A percentile compares a stretch with the other conserved stretches of the same genome.
These are phyloP conservation scores for Daedalea quercina DNA, from an alignment of 768 basidiomycete species.

Conservation along the genomic window DNA sequence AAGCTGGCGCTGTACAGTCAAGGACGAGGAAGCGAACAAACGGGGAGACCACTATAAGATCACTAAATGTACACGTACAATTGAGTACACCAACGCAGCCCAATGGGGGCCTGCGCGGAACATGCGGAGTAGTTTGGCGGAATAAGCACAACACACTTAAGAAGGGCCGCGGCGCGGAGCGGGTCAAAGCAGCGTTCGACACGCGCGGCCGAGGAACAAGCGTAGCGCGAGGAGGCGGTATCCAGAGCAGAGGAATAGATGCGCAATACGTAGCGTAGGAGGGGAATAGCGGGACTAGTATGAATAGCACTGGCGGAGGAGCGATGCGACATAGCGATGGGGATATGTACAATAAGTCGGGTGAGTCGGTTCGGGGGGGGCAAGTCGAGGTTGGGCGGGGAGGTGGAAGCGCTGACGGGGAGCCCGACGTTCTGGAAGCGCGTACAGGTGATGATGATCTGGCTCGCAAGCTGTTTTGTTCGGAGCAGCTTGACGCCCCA, in stretches of 20 bases:
- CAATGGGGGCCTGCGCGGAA: neutral
- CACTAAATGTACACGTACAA: neutral
- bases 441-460: neutral
- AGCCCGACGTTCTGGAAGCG: neutral
- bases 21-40: neutral
- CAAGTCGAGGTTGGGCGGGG: too few species aligned
- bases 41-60: neutral
- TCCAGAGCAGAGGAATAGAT: slow-evolving; percentile 1
- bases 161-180: neutral
- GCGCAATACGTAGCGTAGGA: slow-evolving; percentile 3
- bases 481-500: too few species aligned
- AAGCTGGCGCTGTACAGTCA: neutral
- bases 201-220: neutral
- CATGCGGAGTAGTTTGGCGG: too few species aligned
- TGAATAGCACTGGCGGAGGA: slow-evolving; percentile 1
- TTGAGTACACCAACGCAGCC: neutral
- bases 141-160: too few species aligned
- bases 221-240: neutral
- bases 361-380: too few species aligned
- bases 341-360: slow-evolving; percentile 4
- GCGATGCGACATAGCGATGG: slow-evolving; percentile 2
- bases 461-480: too few species aligned
- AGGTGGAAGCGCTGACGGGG: neutral
- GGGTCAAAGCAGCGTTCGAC: slow-evolving; percentile 1
- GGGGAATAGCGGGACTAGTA: neutral